These are phyloP conservation scores for Gentiana straminea DNA, from an alignment of 257 asterid species.

Conservation along the genomic window DNA sequence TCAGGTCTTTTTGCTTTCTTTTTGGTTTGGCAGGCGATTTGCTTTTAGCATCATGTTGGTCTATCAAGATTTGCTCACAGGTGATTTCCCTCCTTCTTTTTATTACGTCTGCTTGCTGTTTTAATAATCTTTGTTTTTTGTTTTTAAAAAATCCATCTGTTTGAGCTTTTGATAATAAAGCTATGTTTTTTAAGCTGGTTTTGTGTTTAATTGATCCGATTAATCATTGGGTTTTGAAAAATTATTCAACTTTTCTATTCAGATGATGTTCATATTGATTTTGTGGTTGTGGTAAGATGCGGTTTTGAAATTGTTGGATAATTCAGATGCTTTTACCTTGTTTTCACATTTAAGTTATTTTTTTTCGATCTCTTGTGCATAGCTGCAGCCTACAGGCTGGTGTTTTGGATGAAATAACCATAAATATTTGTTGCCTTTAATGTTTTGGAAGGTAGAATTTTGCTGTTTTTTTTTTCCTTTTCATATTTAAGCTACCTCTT, in stretches of 20 bases:
- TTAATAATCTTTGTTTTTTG: background rate
- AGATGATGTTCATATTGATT: background rate
- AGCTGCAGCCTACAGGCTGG: background rate
- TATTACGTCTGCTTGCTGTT: background rate
- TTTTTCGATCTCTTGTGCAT: background rate
- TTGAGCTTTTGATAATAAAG: no score
- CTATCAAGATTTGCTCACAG: slow-evolving; percentile 55
- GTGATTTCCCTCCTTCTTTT: slow-evolving; percentile 3
- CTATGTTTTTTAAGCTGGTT: background rate
- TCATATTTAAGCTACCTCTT: no score
- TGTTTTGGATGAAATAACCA: no score
- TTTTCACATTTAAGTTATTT: background rate
- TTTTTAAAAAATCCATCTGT: background rate
- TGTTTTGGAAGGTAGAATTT: no score
- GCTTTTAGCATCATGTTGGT: slow-evolving; percentile 40
- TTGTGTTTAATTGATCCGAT: background rate
- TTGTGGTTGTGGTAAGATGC: background rate
- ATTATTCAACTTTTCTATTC: background rate
- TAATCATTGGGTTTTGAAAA: no score
- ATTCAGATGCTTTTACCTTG: background rate
- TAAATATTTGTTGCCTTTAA: no score
- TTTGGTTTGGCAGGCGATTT: background rate
- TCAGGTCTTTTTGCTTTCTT: slow-evolving; percentile 2
- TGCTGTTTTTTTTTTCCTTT: no score
- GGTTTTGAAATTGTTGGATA: no score